These are phyloP conservation scores for Penicillium egyptiacum DNA, from an alignment of 495 filamentous ascomycete species.

Conservation along the genomic window DNA sequence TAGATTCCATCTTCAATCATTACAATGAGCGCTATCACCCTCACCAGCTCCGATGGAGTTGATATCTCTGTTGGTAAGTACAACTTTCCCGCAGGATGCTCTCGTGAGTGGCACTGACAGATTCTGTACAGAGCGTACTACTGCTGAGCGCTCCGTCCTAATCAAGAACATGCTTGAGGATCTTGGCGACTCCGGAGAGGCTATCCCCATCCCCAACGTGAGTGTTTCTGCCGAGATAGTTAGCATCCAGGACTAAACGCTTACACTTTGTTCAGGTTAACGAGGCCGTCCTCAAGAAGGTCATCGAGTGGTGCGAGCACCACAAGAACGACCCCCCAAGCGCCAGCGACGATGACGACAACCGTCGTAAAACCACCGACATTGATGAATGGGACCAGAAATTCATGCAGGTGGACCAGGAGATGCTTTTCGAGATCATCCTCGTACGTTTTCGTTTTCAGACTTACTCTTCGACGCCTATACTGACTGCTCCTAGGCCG, in stretches of 20 bases:
- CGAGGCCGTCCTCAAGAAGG: conserved; percentile 88
- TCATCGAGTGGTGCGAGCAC: conserved; percentile 96
- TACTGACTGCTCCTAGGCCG: conserved; percentile 44
- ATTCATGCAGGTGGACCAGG: conserved; percentile 99
- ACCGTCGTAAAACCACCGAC: conserved; percentile 94
- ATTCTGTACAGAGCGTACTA: conserved; percentile 62
- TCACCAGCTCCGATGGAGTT: conserved; percentile 58
- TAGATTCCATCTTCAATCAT: not conserved
- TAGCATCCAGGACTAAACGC: not conserved
- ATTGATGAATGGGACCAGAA: conserved; percentile 99
- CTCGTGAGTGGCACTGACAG: conserved; percentile 16
- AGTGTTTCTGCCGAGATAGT: conserved; percentile 27
- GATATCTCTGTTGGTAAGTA: conserved; percentile 57
- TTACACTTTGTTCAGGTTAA: conserved; percentile 63
- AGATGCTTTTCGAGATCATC: conserved; percentile 99
- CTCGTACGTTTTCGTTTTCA: conserved; percentile 58
- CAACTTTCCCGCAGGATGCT: not conserved
- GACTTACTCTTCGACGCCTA: not conserved
- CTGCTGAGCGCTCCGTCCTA: conserved; percentile 88
- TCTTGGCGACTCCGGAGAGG: conserved; percentile 67
- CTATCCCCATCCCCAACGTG: conserved; percentile 87
- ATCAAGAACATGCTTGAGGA: conserved; percentile 99
- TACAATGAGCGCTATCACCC: conserved; percentile 38
- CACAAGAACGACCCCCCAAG: conserved; percentile 83
- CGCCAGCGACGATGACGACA: conserved; percentile 86